Evolutionary conservation across 129 eudicot genomes (phyloP), one percentile per base, ranked within the genome.

Genomic region (Glebionis coronaria): DNA sequence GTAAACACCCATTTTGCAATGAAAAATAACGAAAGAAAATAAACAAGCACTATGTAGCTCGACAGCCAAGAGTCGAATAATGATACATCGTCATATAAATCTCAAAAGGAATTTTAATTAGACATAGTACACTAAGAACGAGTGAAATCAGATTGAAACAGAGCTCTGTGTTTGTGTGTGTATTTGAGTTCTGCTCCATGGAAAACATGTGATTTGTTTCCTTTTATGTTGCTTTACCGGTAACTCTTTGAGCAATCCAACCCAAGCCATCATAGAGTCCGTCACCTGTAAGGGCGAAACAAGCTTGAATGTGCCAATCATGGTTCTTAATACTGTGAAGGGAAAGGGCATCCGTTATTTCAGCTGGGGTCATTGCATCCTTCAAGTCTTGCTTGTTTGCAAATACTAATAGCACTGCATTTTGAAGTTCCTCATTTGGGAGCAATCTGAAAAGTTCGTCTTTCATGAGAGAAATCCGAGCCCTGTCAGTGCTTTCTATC

Each of bases 261-360:
- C 96, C 95, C 56, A 91, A 64, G 21, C 98, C 98, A 71, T 91
- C 98, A 57, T 91, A 91, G 16, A 91, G 82, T 13, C 96, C 98
- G 0, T 91, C 98, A 2, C 98, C 98, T 0, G 96, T 85, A 49
- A 91, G 82, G 14, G 96, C 98, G 6, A 83, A 83, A 78, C 96
- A 88, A n/a, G 97, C 85, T 68, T 91, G 97, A 40, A 91, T 91
- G 67, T 91, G 97, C 97, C 97, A 91, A 68, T 91, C 97, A 63
- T 88, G 94, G 73, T 91, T 83, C 76, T 91, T 91, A 62, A 91
- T 91, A 67, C 97, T 91, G 61, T 91, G 97, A 49, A 88, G 97
- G 13, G 96, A 91, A 35, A 88, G 85, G 1, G 97, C 86, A 65
- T 91, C 97, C 0, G 97, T 91, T 75, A 91, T 85, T 79, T 91